Base-by-base conservation (phyloP, 176 grass and related monocot species). In the Tillandsia fasciculata region DNA sequence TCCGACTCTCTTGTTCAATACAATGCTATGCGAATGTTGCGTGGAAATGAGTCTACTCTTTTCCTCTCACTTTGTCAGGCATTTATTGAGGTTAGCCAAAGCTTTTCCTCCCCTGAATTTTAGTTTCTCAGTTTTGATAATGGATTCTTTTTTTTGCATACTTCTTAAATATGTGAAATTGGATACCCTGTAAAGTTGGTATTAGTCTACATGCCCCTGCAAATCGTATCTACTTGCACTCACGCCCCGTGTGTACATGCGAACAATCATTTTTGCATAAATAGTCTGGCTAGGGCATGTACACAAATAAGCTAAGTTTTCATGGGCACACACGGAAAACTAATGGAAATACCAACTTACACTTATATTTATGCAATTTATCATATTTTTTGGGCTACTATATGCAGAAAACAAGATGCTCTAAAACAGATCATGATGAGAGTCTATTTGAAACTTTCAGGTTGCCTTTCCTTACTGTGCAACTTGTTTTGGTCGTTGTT, bases 1-100 rank as follows among this genome's bases (percentile, higher is more conserved):
- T 94, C 95, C 63, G 85, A 94, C 26, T 99, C 95, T 71, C 80
- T 99, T 72, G 77, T 99, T 11, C 88, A 86, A 88, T 99, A 99
- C 76, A 99, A 94, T 71, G 90, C 95, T 51, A 90, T 94, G 89
- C 74, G 87, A 53, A 90, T 99, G 77, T 81, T 99, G 12, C 84
- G 87, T 22, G 90, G 90, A 23, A 99, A 99, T 8, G 95, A 99
- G 47, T 99, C 95, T 0, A 72, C 86, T 26, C 87, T 99, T 65
- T 94, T 99, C 74, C 87, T 84, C 64, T 84, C 95, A 71, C 87
- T 99, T 71, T 94, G 95, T 83, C 87, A 90, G 26, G 80, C 80
- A 57, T 99, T 94, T 72, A 61, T 99, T 11, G 95, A 99, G 95
- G 95, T 99, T 48, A 14, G 68, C 61, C 33, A 75, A 22, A 82